Evolutionary conservation across 2,329 filamentous ascomycete species (phyloP), one percentile per base, ranked within the genome.

Genomic region (Trichoderma sp.): DNA sequence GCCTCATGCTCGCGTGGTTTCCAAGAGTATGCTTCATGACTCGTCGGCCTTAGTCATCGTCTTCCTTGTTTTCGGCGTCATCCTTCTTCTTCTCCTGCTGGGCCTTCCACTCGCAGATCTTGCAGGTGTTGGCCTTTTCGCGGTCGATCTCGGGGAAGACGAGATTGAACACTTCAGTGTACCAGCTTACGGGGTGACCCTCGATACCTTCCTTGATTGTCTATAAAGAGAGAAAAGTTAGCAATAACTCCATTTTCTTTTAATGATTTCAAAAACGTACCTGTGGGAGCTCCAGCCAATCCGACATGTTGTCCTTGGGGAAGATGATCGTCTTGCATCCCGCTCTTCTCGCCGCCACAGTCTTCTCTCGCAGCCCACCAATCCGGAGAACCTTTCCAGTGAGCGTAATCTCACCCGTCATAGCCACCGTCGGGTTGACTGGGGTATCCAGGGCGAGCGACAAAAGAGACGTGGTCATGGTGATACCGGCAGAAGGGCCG

Each of bases 121-220:
- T 91, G 90, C 93, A 96, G 74, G 86, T 88, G 81, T 93, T 96
- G 73, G 92, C 94, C 73, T 88, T 83, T 55, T 91, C 87, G 73
- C 84, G 86, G 82, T 98, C 93, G 20, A 98, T 82, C 74, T 92
- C 85, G 47, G 93, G 90, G 85, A 99, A 99, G 76, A 98, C 90
- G 73, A 97, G 87, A 74, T 95, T 88, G 80, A 98, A 98, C 65
- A 99, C 93, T 75, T 99, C 94, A 7, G 88, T 88, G 85, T 98
- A 99, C 96, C 96, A 99, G 78, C 88, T 91, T 20, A 95, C 95
- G 0, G 96, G 92, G 76, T 92, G 93, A 78, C 97, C 96, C 82
- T 97, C 91, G 74, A 99, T 93, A 75, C 94, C 95, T 78, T 97
- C 89, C 84, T 98, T 99, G 85, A 99, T 99, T 80, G 98, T 98